These are phyloP conservation scores for Irpex sp. DNA, from an alignment of 1,284 basidiomycete genomes.

Conservation along the genomic window DNA sequence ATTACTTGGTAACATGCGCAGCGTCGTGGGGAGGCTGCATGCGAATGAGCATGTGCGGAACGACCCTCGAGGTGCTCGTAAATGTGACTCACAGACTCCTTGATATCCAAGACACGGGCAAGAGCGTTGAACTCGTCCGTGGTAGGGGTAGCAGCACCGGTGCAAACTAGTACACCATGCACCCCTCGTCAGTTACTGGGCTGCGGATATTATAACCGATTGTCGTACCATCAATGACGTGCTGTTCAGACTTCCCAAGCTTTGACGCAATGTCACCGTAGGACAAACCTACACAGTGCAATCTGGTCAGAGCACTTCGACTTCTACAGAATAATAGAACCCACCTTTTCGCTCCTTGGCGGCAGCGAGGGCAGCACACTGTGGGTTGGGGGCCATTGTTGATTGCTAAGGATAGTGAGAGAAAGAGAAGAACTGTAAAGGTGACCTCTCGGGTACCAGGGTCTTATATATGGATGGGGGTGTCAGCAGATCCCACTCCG, in stretches of 20 bases:
- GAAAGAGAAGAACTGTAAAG: neutral
- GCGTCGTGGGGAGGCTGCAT: conserved; percentile 14
- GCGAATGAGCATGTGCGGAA: neutral
- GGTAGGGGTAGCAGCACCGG: conserved; percentile 41
- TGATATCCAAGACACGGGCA: conserved; percentile 43
- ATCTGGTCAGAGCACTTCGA: neutral
- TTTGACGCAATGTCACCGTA: conserved; percentile 44
- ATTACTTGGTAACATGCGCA: conserved; percentile 15
- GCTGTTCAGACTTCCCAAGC: conserved; percentile 39
- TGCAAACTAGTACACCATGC: conserved; percentile 47
- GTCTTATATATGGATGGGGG: conserved; percentile 3
- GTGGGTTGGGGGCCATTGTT: conserved; percentile 40
- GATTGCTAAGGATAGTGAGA: conserved; percentile 7
- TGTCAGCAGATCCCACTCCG: neutral
- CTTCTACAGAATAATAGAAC: conserved; percentile 3
- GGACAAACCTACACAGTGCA: conserved; percentile 36
- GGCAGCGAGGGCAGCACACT: conserved; percentile 53
- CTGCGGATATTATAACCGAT: neutral
- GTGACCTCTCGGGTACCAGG: neutral
- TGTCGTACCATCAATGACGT: conserved; percentile 48
- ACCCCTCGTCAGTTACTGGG: neutral
- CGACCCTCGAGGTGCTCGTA: neutral
- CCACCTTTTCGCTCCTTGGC: conserved; percentile 50
- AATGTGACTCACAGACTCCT: conserved; percentile 28
- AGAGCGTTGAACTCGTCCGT: conserved; percentile 49